These are phyloP conservation scores for Xerocomus nothofagi DNA, from an alignment of 1,284 basidiomycete species.

Conservation along the genomic window DNA sequence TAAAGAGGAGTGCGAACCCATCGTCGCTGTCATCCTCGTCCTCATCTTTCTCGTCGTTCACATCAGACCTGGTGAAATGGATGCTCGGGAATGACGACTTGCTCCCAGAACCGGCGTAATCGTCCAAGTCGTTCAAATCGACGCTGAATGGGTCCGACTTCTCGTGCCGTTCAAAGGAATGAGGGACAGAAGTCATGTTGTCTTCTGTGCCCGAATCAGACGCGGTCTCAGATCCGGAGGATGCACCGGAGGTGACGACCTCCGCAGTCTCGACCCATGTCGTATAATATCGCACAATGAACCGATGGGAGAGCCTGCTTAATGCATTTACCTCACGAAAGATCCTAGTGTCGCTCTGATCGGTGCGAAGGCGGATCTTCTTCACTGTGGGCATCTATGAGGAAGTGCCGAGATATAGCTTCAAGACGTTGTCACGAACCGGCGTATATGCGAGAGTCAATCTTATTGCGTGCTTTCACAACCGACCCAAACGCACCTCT, in stretches of 20 bases:
- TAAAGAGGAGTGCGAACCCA: slow-evolving; percentile 41
- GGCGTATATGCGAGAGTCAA: slow-evolving; percentile 72
- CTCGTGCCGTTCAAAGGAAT: slow-evolving; percentile 34
- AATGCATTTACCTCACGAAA: slow-evolving; percentile 91
- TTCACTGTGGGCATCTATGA: slow-evolving; percentile 56
- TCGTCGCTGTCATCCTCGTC: slow-evolving; percentile 40
- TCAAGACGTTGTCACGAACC: slow-evolving; percentile 40
- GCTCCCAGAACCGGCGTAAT: slow-evolving; percentile 46
- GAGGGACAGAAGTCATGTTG: slow-evolving; percentile 55
- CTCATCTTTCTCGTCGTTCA: slow-evolving; percentile 44
- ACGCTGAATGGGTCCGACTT: slow-evolving; percentile 53
- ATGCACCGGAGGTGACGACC: slow-evolving; percentile 44
- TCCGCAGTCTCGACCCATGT: slow-evolving; percentile 78
- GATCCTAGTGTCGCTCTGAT: slow-evolving; percentile 83
- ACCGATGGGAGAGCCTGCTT: slow-evolving; percentile 83
- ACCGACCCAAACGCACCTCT: slow-evolving; percentile 93
- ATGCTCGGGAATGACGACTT: slow-evolving; percentile 76
- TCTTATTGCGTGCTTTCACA: slow-evolving; percentile 88
- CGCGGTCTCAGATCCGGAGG: slow-evolving; percentile 45
- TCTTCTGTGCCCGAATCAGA: slow-evolving; percentile 44
- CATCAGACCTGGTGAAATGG: slow-evolving; percentile 55
- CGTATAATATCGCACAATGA: slow-evolving; percentile 89
- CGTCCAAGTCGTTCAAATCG: slow-evolving; percentile 62
- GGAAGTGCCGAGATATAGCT: not conserved
- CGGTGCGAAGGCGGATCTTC: slow-evolving; percentile 82